Percentiles rank a stretch among this genome's conserved stretches.
Conservation (phyloP, 192 early-diverging fungal species). For the Coemansia asiatica region DNA sequence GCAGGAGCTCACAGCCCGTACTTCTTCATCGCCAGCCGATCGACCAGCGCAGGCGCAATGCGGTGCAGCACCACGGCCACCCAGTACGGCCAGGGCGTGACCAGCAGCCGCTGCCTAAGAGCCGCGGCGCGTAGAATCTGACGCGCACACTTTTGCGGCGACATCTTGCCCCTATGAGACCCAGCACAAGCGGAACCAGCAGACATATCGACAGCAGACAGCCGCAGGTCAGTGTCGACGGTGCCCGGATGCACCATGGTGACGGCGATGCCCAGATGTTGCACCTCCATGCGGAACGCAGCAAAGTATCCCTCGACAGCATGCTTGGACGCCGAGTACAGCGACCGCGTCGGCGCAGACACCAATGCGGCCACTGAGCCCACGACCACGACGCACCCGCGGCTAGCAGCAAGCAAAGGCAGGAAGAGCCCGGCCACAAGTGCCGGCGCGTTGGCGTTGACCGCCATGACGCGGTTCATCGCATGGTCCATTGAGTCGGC, state of each 20-base stretch:
- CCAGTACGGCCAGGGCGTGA: conserved; percentile 65
- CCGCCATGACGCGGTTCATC: conserved; percentile 53
- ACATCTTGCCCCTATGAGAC: conserved; percentile 64
- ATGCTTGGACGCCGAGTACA: conserved; percentile 80
- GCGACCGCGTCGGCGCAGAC: conserved; percentile 71
- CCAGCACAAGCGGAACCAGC: conserved; percentile 1
- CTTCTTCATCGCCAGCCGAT: conserved; percentile 69
- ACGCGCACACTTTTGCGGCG: conserved; percentile 59
- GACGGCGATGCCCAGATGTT: conserved; percentile 60
- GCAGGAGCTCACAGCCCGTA: conserved; percentile 60
- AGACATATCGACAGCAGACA: conserved; percentile 62
- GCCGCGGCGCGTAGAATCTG: conserved; percentile 63
- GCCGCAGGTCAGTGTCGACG: conserved; percentile 70
- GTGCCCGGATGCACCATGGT: conserved; percentile 72
- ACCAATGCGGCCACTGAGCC: conserved; percentile 74
- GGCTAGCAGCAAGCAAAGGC: conserved; percentile 55
- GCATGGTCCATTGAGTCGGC: conserved; percentile 38
- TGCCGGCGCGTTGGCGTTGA: conserved; percentile 63
- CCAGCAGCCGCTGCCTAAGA: conserved; percentile 53
- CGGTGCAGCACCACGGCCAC: conserved; percentile 52
- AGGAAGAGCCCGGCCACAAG: conserved; percentile 57
- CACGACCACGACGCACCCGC: conserved; percentile 62
- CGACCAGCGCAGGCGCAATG: conserved; percentile 62
- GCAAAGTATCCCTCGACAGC: conserved; percentile 82
- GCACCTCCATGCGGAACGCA: conserved; percentile 76